A percentile compares a stretch with the other conserved stretches of the same genome.
Conservation (phyloP, 768 basidiomycete species). For the Chlorophyllum brunneum region DNA sequence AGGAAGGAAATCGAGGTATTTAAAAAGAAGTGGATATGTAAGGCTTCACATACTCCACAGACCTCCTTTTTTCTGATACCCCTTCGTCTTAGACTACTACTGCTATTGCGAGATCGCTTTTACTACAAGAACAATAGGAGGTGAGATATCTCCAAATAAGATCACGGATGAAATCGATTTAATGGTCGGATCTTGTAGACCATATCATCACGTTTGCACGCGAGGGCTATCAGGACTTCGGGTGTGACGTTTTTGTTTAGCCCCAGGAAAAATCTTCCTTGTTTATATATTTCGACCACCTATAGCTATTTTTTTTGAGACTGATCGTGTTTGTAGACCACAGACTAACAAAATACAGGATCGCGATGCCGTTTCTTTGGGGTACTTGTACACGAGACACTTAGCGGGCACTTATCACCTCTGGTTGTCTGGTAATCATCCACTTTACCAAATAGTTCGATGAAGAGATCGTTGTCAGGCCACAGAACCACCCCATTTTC, state of each 20-base stretch:
- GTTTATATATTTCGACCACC: no score
- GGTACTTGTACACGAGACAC: no score
- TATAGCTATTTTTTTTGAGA: no score
- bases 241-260: constrained; percentile 41
- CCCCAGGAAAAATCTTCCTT: not conserved
- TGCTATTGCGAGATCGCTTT: constrained; percentile 77
- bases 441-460: not conserved
- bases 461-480: constrained; percentile 3
- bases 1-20: constrained; percentile 65
- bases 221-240: constrained; percentile 59
- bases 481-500: not conserved
- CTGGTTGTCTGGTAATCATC: no score
- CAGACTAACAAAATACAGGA: no score
- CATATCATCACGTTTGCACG: constrained; percentile 64
- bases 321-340: no score
- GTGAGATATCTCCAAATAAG: constrained; percentile 33
- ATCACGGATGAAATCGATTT: no score
- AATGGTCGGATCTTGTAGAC: constrained; percentile 30
- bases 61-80: not conserved
- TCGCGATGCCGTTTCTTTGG: no score
- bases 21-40: constrained; percentile 70
- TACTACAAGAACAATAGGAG: constrained; percentile 59
- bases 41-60: constrained; percentile 22
- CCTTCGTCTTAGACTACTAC: constrained; percentile 29
- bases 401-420: no score